phyloP scores from a whole-genome alignment of 345 rosid species.

The Pistacia integerrima region DNA sequence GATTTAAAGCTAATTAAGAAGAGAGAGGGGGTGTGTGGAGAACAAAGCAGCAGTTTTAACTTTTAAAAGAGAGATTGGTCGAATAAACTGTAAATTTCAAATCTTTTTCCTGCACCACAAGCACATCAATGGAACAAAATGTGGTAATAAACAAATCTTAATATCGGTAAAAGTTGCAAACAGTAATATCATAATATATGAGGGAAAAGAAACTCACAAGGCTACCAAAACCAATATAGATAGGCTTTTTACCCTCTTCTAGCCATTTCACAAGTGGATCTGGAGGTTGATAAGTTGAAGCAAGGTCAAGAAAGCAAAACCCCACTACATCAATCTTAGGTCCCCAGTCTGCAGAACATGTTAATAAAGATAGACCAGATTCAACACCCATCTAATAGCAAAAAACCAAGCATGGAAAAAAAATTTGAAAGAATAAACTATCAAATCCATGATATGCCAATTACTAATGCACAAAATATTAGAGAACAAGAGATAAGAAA shows the following conservation, averaged over 20 bases:
- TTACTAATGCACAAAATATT: neutral
- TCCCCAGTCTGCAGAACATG: constrained; percentile 59
- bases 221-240: constrained; percentile 77
- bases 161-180: neutral
- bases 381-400: constrained; percentile 6
- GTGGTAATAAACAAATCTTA: neutral
- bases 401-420: neutral
- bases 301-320: constrained; percentile 73
- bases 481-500: neutral
- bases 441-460: neutral
- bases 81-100: too few species aligned
- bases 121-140: neutral
- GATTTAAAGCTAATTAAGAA: neutral
- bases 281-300: constrained; percentile 63
- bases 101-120: neutral
- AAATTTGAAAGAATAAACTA: neutral
- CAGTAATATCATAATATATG: neutral
- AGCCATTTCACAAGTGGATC: constrained; percentile 54
- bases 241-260: constrained; percentile 48
- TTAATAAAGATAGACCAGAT: neutral
- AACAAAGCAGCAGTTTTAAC: too few species aligned
- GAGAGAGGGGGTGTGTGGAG: too few species aligned
- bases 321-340: constrained; percentile 67
- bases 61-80: too few species aligned
- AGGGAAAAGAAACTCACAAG: constrained; percentile 52